A percentile compares a stretch with the other conserved stretches of the same genome.
These are phyloP conservation scores for Acanthamoeba sp. DNA, from an alignment of 208 protist species.

Conservation along the genomic window DNA sequence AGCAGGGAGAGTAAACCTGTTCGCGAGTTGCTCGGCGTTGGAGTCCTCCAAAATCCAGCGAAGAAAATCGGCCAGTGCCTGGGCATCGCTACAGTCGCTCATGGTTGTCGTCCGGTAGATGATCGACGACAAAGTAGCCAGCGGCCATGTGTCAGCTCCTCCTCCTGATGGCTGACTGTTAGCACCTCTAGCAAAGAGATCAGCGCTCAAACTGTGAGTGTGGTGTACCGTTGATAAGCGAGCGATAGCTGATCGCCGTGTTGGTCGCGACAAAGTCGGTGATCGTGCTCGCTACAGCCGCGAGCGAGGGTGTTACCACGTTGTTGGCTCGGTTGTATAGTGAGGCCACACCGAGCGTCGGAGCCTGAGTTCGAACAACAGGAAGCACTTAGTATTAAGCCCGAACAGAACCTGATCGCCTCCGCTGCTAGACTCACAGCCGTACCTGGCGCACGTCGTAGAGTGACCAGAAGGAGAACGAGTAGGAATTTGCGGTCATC, in stretches of 20 bases:
- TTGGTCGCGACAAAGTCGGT: background rate
- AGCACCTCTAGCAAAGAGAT: too few relatives aligned
- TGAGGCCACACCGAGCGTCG: background rate
- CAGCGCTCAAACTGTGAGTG: too few relatives aligned
- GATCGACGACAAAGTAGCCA: background rate
- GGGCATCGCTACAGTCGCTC: background rate
- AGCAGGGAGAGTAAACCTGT: background rate
- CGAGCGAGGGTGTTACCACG: background rate
- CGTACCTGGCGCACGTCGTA: background rate
- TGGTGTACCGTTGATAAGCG: background rate
- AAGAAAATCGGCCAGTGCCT: background rate
- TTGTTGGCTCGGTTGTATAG: background rate
- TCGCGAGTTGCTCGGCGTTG: background rate
- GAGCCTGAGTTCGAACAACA: background rate
- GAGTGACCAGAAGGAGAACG: background rate
- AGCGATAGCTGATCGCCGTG: background rate
- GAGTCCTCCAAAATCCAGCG: background rate
- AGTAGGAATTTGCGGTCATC: background rate
- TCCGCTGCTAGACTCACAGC: too few relatives aligned
- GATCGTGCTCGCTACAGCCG: background rate
- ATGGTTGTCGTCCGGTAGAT: constrained; percentile 16
- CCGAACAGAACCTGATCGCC: background rate
- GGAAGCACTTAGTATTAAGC: background rate
- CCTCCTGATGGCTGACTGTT: too few relatives aligned
- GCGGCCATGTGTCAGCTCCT: background rate